phyloP scores from a whole-genome alignment of 305 asterid species.

The Fraxinus sp. region DNA sequence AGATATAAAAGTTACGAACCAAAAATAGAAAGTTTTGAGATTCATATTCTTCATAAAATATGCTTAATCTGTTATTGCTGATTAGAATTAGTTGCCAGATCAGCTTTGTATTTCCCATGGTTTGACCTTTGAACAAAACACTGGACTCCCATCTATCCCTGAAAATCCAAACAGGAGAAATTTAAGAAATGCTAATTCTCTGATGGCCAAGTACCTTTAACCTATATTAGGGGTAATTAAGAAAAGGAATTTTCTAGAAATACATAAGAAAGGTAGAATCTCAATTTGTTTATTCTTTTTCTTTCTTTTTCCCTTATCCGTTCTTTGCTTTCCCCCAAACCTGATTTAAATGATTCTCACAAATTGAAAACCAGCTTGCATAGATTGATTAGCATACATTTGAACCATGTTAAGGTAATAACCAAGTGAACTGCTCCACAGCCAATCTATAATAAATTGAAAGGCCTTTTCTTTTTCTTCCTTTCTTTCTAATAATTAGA shows the following conservation, averaged over 20 bases:
- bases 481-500: not conserved
- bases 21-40: not conserved
- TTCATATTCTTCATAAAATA: not conserved
- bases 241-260: not conserved
- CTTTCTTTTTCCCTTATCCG: not conserved
- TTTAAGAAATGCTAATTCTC: not conserved
- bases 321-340: not conserved
- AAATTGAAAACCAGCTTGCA: not conserved
- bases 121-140: not conserved
- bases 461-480: not conserved
- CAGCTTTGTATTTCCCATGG: not conserved
- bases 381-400: not conserved
- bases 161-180: not conserved
- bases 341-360: not conserved
- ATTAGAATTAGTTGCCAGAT: not conserved
- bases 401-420: not conserved
- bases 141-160: not conserved
- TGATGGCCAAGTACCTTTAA: not conserved
- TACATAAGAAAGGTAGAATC: not conserved
- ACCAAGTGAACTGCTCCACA: not conserved
- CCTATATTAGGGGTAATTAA: not conserved
- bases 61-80: not conserved
- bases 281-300: not conserved
- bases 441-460: not conserved
- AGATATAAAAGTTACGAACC: not conserved